These are phyloP conservation scores for Kondoa subrosea DNA, from an alignment of 768 basidiomycete genomes.

Conservation along the genomic window DNA sequence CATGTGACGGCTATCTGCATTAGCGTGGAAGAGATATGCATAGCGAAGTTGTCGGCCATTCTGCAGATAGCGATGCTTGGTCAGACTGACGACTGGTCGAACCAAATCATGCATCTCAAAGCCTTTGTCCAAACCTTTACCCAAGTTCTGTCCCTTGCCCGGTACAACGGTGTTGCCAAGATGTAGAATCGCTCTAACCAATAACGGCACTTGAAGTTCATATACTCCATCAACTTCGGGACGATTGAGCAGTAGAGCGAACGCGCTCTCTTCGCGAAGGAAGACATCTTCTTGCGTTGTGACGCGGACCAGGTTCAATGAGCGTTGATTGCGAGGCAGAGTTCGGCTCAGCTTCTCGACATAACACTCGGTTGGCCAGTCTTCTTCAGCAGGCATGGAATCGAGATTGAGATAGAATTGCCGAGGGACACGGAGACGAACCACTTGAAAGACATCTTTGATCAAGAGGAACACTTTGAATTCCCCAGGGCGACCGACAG, in stretches of 20 bases:
- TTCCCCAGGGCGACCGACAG: conserved; percentile 48
- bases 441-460: conserved; percentile 56
- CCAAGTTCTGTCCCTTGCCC: conserved; percentile 51
- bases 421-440: conserved; percentile 69
- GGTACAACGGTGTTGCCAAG: conserved; percentile 68
- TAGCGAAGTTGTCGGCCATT: conserved; percentile 55
- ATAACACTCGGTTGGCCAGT: conserved; percentile 40
- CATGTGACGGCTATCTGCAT: conserved; percentile 58
- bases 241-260: conserved; percentile 78
- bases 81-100: conserved; percentile 42
- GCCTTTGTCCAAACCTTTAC: conserved; percentile 60
- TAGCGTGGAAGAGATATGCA: conserved; percentile 74
- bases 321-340: conserved; percentile 60
- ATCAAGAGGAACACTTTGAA: conserved; percentile 77
- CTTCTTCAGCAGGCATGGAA: conserved; percentile 45
- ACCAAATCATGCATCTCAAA: conserved; percentile 71
- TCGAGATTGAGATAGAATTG: conserved; percentile 88
- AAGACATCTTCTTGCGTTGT: conserved; percentile 68
- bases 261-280: conserved; percentile 69
- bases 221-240: conserved; percentile 89
- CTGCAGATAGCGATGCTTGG: conserved; percentile 55
- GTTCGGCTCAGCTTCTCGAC: conserved; percentile 54
- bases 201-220: conserved; percentile 78
- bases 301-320: conserved; percentile 65
- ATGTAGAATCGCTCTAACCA: conserved; percentile 60